phyloP scores from a whole-genome alignment of 805 yeast genomes.

The Candida ficus region DNA sequence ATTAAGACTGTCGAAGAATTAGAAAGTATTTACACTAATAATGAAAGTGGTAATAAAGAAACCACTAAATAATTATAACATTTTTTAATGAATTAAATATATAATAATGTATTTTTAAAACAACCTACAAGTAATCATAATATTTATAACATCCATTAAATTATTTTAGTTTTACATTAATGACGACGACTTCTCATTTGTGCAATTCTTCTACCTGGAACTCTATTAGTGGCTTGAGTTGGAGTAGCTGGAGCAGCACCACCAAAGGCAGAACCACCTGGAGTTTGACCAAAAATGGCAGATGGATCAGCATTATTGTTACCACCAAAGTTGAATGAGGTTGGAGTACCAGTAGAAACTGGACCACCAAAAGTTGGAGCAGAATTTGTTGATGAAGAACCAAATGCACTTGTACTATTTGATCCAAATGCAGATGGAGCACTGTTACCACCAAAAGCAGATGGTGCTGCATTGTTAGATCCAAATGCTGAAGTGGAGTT shows the following conservation, averaged over 20 bases:
- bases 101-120: neutral
- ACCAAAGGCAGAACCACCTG: conserved; percentile 7
- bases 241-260: conserved; percentile 19
- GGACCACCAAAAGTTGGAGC: conserved; percentile 5
- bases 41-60: no score
- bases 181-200: conserved; percentile 26
- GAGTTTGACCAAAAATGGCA: conserved; percentile 9
- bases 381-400: neutral
- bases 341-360: conserved; percentile 3
- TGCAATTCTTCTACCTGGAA: conserved; percentile 23
- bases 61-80: no score
- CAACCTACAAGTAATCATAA: neutral
- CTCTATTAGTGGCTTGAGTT: conserved; percentile 10
- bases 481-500: no score
- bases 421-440: conserved; percentile 1
- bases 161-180: neutral
- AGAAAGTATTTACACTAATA: conserved; percentile 10
- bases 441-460: neutral
- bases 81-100: neutral
- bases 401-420: conserved; percentile 2
- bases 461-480: neutral
- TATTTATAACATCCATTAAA: neutral
- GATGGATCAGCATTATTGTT: conserved; percentile 10
- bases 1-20: conserved; percentile 49
- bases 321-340: conserved; percentile 7